These are phyloP conservation scores for Polyrhizophydium stewartii DNA, from an alignment of 371 early-diverging fungal genomes.

Conservation along the genomic window DNA sequence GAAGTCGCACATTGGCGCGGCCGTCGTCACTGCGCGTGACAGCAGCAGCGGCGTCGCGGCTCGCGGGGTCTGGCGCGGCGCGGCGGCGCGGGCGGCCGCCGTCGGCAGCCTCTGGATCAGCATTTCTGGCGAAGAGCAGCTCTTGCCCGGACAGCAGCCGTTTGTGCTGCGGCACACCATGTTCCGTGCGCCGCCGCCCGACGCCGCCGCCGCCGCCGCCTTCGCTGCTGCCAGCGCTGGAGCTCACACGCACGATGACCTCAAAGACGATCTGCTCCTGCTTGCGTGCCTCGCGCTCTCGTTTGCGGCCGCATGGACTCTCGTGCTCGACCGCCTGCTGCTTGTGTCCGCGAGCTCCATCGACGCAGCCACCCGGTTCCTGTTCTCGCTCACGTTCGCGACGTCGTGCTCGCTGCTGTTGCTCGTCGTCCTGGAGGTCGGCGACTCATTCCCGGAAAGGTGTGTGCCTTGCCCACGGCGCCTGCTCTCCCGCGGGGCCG, in stretches of 20 bases:
- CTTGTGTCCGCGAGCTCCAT: conserved; percentile 44
- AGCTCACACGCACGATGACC: too few relatives aligned
- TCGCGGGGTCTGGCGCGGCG: neutral
- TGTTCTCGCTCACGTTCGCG: conserved; percentile 77
- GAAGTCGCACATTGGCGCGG: neutral
- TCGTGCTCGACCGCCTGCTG: conserved; percentile 47
- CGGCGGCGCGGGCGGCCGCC: neutral
- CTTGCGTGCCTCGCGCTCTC: conserved; percentile 19
- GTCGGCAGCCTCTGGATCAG: neutral
- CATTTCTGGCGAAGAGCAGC: neutral
- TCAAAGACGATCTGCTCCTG: neutral
- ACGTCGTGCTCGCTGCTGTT: conserved; percentile 75
- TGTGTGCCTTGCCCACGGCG: neutral
- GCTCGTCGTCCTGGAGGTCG: conserved; percentile 78
- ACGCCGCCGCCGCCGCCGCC: too few relatives aligned
- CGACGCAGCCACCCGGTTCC: conserved; percentile 45
- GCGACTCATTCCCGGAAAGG: conserved; percentile 32
- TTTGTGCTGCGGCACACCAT: too few relatives aligned
- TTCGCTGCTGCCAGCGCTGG: too few relatives aligned
- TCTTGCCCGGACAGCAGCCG: neutral
- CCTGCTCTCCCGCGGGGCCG: too few relatives aligned
- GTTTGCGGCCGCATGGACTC: conserved; percentile 52
- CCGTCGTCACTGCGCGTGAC: neutral
- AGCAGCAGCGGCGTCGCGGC: neutral
- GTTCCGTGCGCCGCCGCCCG: too few relatives aligned